Conservation (phyloP, 352 stramenopile genomes). For the Phytopythium aichiense region DNA sequence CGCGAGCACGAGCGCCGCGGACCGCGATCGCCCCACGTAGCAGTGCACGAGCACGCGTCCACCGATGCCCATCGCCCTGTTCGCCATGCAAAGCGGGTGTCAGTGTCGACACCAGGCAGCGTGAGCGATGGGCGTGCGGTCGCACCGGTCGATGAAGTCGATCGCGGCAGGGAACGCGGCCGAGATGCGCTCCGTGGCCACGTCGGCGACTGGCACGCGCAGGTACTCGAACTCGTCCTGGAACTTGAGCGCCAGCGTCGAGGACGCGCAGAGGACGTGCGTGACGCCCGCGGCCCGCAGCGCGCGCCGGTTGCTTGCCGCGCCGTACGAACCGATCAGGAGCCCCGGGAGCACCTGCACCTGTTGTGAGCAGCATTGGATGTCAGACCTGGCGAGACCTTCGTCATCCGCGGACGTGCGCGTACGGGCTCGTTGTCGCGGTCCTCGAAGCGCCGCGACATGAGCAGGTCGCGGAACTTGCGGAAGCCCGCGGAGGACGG, state of each 20-base stretch:
- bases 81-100: no score
- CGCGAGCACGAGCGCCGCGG: slow-evolving; percentile 58
- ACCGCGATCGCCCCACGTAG: slow-evolving; percentile 65
- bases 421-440: slow-evolving; percentile 41
- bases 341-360: slow-evolving; percentile 33
- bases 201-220: slow-evolving; percentile 48
- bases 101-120: no score
- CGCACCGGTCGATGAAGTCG: slow-evolving; percentile 58
- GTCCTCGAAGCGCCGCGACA: slow-evolving; percentile 44
- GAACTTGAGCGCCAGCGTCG: slow-evolving; percentile 36
- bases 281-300: slow-evolving; percentile 40
- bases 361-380: neutral
- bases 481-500: slow-evolving; percentile 28
- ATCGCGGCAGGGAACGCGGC: slow-evolving; percentile 41
- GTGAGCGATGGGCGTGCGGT: neutral
- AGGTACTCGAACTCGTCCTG: slow-evolving; percentile 49
- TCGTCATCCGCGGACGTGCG: no score
- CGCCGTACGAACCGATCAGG: slow-evolving; percentile 68
- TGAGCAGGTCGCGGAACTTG: slow-evolving; percentile 56
- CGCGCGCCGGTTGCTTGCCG: slow-evolving; percentile 41
- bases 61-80: slow-evolving; percentile 31
- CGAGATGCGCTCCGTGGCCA: slow-evolving; percentile 31
- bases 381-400: no score
- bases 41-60: slow-evolving; percentile 77
- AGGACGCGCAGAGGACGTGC: slow-evolving; percentile 56